Base-by-base conservation (phyloP, 2,329 filamentous ascomycete species). In the Periglandula ipomoeae region DNA sequence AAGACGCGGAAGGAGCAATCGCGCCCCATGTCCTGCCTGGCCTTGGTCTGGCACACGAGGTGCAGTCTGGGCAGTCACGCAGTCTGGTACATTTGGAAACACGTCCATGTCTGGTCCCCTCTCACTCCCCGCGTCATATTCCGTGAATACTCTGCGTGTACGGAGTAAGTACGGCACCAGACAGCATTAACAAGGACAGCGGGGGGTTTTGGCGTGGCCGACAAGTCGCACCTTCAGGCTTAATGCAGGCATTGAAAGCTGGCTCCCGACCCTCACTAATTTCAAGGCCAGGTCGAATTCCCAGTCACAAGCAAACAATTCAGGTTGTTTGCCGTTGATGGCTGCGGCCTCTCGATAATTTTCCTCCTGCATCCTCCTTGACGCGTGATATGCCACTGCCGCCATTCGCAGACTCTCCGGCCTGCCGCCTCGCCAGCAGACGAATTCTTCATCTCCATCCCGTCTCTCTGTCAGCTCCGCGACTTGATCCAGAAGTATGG, bases 141-240 rank as follows among this genome's bases (percentile, higher is more conserved):
- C 34, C 34, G 8, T 32, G 30, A 15, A 8, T n/a, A n/a, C n/a
- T n/a, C n/a, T n/a, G n/a, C n/a, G n/a, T n/a, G n/a, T n/a, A n/a
- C n/a, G n/a, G n/a, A n/a, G n/a, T n/a, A n/a, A n/a, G n/a, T n/a
- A n/a, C n/a, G n/a, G n/a, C n/a, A n/a, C n/a, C n/a, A n/a, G n/a
- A 19, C 19, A 39, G 37, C 37, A 39, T 39, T 41, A 20, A 41
- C 38, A 23, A 22, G 38, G 38, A 17, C 38, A 24, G 20, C 38
- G 9, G 38, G 13, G 38, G 38, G 38, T 15, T 10, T 6, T 10
- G 37, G 19, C 37, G 37, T 39, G 13, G 37, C 20, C 11, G 37
- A 19, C 17, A 15, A 44, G 42, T 44, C 42, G 27, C 42, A 44
- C 42, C 19, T 24, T 34, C 42, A 44, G 42, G 42, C 42, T 44